Evolutionary conservation across 495 filamentous ascomycete species (phyloP).

Genomic region (Pseudomonodictys pantanalensis): DNA sequence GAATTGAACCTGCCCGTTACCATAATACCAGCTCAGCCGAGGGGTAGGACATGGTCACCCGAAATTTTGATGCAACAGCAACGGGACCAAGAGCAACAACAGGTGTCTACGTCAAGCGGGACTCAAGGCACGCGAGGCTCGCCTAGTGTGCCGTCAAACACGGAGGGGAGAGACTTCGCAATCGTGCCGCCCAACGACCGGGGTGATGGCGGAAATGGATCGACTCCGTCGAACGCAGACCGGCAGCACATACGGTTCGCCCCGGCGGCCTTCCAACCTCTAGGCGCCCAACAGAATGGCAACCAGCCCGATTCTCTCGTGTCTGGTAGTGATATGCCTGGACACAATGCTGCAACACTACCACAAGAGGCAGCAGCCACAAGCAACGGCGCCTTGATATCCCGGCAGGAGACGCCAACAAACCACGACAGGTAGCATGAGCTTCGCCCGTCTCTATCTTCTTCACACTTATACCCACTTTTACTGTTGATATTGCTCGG

Average conservation of each 20-base stretch:
- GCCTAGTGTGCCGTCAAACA: no score
- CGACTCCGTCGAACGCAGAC: not conserved
- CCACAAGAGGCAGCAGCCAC: not conserved
- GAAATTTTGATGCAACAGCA: slow-evolving; percentile 18
- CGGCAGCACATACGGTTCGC: slow-evolving; percentile 24
- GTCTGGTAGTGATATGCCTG: no score
- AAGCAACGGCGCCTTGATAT: not conserved
- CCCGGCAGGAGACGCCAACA: not conserved
- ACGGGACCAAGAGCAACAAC: slow-evolving; percentile 4
- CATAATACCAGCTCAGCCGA: slow-evolving; percentile 64
- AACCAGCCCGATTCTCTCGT: not conserved
- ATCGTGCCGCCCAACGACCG: not conserved
- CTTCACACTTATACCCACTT: not conserved
- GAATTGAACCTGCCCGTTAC: slow-evolving; percentile 56
- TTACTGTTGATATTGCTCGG: not conserved
- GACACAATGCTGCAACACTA: not conserved
- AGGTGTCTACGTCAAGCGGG: not conserved
- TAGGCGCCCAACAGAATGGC: not conserved
- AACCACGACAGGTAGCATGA: slow-evolving; percentile 22
- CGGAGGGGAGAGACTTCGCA: no score
- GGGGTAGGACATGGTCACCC: slow-evolving; percentile 45
- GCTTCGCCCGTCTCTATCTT: not conserved
- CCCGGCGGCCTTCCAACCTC: slow-evolving; percentile 17
- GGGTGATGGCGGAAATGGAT: not conserved
- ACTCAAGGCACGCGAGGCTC: not conserved